Conservation (phyloP, 805 yeast species). For the Komagataella pseudopastoris region DNA sequence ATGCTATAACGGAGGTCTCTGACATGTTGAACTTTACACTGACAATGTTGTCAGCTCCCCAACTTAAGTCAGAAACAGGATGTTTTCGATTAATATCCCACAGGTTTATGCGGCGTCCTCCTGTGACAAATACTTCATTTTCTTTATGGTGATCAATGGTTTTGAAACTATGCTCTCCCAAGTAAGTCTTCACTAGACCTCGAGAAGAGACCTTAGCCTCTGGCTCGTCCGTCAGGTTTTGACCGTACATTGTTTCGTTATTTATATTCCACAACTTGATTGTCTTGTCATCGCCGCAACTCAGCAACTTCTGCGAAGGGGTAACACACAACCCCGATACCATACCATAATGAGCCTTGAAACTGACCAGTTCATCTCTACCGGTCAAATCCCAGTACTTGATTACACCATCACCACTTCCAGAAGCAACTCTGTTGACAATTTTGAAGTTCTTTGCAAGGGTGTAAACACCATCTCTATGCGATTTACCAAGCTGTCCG, state of each 20-base stretch:
- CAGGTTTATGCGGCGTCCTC: slow-evolving; percentile 79
- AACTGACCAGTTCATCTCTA: slow-evolving; percentile 60
- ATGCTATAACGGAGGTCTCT: slow-evolving; percentile 79
- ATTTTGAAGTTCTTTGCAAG: slow-evolving; percentile 67
- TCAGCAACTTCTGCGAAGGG: slow-evolving; percentile 46
- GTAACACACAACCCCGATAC: slow-evolving; percentile 68
- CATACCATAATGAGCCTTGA: slow-evolving; percentile 83
- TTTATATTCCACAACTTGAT: slow-evolving; percentile 81
- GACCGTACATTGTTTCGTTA: slow-evolving; percentile 18
- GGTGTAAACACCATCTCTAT: slow-evolving; percentile 84
- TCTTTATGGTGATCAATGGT: slow-evolving; percentile 78
- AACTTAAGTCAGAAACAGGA: slow-evolving; percentile 64
- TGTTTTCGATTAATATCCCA: slow-evolving; percentile 83
- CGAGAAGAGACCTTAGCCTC: slow-evolving; percentile 16
- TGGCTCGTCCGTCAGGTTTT: slow-evolving; percentile 16
- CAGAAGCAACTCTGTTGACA: slow-evolving; percentile 72
- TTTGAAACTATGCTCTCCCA: slow-evolving; percentile 75
- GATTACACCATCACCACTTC: slow-evolving; percentile 90
- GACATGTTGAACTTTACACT: slow-evolving; percentile 80
- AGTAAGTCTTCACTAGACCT: slow-evolving; percentile 65
- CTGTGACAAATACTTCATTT: slow-evolving; percentile 73
- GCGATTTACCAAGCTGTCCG: slow-evolving; percentile 91
- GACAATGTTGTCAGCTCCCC: slow-evolving; percentile 93
- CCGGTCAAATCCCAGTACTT: slow-evolving; percentile 89
- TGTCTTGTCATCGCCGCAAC: slow-evolving; percentile 86